Base-by-base conservation (phyloP, 345 rosid genomes). In the Bruguiera sexangula region DNA sequence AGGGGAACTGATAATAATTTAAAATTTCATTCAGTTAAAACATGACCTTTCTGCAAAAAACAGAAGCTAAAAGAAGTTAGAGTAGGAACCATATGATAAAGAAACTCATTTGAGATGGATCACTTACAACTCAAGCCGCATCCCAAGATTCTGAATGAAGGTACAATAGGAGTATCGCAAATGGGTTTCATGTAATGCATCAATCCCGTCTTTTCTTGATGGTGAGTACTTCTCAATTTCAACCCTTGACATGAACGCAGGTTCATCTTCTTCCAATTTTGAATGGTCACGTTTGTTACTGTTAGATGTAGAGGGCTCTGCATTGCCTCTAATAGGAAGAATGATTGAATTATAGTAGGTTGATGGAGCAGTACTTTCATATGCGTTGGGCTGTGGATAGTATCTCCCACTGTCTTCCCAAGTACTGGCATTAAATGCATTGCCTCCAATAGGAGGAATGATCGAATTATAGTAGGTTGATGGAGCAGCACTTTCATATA, bases 141-240 rank as follows among this genome's bases (percentile, higher is more conserved):
- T 59, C 16, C 96, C 92, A 53, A 89, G 90, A 76, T 85, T 78
- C 77, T 85, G 92, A 75, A 87, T 79, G 75, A 89, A 89, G 0
- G 81, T 81, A 76, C 96, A 89, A 63, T 89, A 89, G 1, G 96
- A 84, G 73, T 89, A 89, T 51, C 96, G 90, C 79, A 89, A 79
- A 75, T 89, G 88, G 18, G 89, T 75, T 78, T 89, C 96, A 1
- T 85, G 82, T 37, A 77, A 60, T 4, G 76, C 86, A 81, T 87
- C 92, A 36, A 89, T 89, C 11, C 96, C 96, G 74, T 89, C 96
- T 80, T 84, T 89, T 76, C 96, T 84, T 22, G 96, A 89, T 8
- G 96, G 96, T 3, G 96, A 89, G 78, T 57, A 66, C 75, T 86
- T 83, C 63, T 89, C 96, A 71, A 89, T 89, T 75, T 87, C 90